A percentile compares a stretch with the other conserved stretches of the same genome.
These are phyloP conservation scores for Metschnikowia chrysomelidarum DNA, from an alignment of 805 yeast species.

Conservation along the genomic window DNA sequence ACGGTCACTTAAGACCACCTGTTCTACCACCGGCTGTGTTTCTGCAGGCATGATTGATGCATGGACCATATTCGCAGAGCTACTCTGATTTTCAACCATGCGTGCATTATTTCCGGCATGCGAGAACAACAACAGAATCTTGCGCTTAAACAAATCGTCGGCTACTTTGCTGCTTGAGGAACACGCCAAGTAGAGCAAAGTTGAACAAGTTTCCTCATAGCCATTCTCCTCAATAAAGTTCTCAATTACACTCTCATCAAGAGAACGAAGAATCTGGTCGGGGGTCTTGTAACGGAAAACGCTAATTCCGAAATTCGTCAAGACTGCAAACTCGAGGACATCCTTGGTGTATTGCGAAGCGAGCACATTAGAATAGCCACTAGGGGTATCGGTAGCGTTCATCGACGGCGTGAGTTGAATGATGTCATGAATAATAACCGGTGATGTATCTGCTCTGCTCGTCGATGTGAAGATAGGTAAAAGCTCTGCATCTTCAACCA, in stretches of 20 bases:
- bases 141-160: slow-evolving; percentile 42
- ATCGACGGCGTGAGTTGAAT: slow-evolving; percentile 67
- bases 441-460: slow-evolving; percentile 18
- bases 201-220: slow-evolving; percentile 83
- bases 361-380: slow-evolving; percentile 80
- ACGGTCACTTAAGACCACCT: slow-evolving; percentile 86
- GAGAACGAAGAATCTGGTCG: slow-evolving; percentile 67
- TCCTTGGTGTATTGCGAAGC: slow-evolving; percentile 78
- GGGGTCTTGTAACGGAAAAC: slow-evolving; percentile 79
- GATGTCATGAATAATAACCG: slow-evolving; percentile 61
- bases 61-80: slow-evolving; percentile 16
- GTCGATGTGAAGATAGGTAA: slow-evolving; percentile 32
- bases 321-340: slow-evolving; percentile 72
- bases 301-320: slow-evolving; percentile 77
- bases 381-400: slow-evolving; percentile 70
- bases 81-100: slow-evolving; percentile 22
- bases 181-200: slow-evolving; percentile 81
- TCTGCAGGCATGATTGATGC: slow-evolving; percentile 20
- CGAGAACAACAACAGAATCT: slow-evolving; percentile 50
- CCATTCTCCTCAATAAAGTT: slow-evolving; percentile 80
- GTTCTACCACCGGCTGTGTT: slow-evolving; percentile 50
- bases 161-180: slow-evolving; percentile 57
- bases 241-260: slow-evolving; percentile 64
- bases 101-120: slow-evolving; percentile 55
- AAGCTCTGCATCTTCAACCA: slow-evolving; percentile 80